Conservation (phyloP, 345 rosid species). For the Melaleuca alternifolia region DNA sequence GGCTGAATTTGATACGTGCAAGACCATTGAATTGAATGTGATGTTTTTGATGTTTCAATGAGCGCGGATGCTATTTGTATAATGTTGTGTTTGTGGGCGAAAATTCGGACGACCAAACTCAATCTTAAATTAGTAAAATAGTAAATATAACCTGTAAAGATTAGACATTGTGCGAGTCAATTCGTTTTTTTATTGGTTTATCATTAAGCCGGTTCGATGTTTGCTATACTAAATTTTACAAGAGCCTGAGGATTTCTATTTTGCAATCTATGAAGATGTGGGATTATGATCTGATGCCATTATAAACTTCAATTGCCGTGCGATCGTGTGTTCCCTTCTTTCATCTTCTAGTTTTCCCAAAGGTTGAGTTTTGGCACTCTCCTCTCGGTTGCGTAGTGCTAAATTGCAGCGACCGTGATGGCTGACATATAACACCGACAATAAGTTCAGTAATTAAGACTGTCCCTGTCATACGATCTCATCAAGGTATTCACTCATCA, state of each 20-base stretch:
- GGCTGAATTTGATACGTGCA: not conserved
- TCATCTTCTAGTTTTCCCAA: not conserved
- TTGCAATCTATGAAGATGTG: not conserved
- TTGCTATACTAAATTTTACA: not conserved
- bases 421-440: not conserved
- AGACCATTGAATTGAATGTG: not conserved
- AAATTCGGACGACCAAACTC: not conserved
- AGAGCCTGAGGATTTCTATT: not conserved
- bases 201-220: not conserved
- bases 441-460: not conserved
- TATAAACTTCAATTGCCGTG: not conserved
- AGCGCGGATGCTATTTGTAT: not conserved
- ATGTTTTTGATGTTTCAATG: not conserved
- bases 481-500: not conserved
- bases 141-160: not conserved
- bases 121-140: not conserved
- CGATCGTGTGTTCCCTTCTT: not conserved
- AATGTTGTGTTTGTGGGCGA: not conserved
- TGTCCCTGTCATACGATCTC: not conserved
- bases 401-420: not conserved
- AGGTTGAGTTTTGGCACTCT: not conserved
- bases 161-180: not conserved
- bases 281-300: not conserved
- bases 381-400: not conserved
- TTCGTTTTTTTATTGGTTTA: not conserved